These are phyloP conservation scores for Triangularia verruculosa DNA, from an alignment of 2,329 filamentous ascomycete species.

Conservation along the genomic window DNA sequence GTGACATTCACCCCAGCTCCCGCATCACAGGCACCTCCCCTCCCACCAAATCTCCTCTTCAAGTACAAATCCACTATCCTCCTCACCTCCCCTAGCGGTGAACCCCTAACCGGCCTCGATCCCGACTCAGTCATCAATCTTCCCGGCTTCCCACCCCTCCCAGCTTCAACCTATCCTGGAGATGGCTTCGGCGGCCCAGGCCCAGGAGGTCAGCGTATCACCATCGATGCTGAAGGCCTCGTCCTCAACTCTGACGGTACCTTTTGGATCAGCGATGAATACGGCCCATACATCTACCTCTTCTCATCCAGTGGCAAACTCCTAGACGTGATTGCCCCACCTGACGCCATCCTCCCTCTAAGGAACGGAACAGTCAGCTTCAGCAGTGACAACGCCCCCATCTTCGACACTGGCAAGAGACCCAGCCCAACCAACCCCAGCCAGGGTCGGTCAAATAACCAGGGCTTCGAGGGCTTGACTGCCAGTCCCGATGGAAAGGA, in stretches of 20 bases:
- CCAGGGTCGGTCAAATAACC: constrained; percentile 67
- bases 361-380: constrained; percentile 50
- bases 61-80: constrained; percentile 63
- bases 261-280: constrained; percentile 71
- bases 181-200: constrained; percentile 65
- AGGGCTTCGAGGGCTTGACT: constrained; percentile 70
- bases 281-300: constrained; percentile 67
- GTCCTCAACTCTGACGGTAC: constrained; percentile 56
- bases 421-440: constrained; percentile 55
- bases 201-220: constrained; percentile 55
- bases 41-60: constrained; percentile 56
- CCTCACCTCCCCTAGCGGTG: constrained; percentile 60
- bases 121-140: constrained; percentile 56
- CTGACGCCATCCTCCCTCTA: constrained; percentile 60
- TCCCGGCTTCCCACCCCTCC: constrained; percentile 58
- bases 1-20: constrained; percentile 54
- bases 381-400: constrained; percentile 52
- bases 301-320: constrained; percentile 59
- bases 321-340: constrained; percentile 61
- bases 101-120: constrained; percentile 63
- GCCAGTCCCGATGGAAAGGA: constrained; percentile 60
- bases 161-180: constrained; percentile 60
- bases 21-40: constrained; percentile 41
- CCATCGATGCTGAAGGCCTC: constrained; percentile 65
- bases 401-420: constrained; percentile 50